These are phyloP conservation scores for Fusarium sp. DNA, from an alignment of 2,329 filamentous ascomycete genomes.

Conservation along the genomic window DNA sequence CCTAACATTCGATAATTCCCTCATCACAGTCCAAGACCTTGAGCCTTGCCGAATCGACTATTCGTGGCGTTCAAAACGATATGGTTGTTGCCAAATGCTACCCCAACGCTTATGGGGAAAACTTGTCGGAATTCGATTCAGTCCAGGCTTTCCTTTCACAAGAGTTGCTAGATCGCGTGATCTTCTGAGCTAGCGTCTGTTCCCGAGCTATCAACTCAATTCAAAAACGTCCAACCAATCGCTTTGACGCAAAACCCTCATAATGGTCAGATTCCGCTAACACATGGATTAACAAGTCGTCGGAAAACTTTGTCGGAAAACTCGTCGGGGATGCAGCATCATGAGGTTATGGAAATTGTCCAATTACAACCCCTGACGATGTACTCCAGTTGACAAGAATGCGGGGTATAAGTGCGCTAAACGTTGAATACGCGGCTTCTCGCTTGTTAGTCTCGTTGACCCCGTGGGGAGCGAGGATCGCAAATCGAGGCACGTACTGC, in stretches of 20 bases:
- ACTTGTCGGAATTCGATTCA: not conserved
- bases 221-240: not conserved
- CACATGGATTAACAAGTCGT: not conserved
- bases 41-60: not conserved
- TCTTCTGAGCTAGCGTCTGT: not conserved
- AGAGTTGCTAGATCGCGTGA: not conserved
- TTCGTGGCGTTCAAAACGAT: not conserved
- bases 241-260: not conserved
- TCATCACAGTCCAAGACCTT: not conserved
- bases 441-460: not conserved
- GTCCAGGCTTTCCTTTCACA: not conserved
- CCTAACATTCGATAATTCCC: no score
- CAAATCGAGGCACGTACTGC: not conserved
- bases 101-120: not conserved
- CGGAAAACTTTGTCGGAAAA: constrained; percentile 4
- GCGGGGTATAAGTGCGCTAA: not conserved
- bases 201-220: not conserved
- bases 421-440: not conserved
- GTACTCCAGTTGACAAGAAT: not conserved
- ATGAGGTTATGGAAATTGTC: not conserved
- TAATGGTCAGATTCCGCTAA: not conserved
- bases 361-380: not conserved
- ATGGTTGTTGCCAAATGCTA: not conserved
- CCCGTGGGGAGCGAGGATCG: not conserved
- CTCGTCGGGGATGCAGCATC: not conserved